Conservation (phyloP, 305 asterid genomes). For the Fraxinus velutina region DNA sequence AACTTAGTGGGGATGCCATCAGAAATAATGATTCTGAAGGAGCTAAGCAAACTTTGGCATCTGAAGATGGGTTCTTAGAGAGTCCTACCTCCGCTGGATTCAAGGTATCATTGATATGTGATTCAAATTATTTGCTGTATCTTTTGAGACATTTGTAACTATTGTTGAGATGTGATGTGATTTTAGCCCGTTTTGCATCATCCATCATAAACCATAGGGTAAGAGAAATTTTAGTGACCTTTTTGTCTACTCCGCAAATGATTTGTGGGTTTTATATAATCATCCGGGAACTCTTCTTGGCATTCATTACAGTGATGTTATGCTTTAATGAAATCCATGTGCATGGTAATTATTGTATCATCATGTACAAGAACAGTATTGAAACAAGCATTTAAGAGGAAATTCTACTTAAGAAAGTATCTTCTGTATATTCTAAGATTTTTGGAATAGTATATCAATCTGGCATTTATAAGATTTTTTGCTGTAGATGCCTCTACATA, state of each 20-base stretch:
- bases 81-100: slow-evolving; percentile 85
- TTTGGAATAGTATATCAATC: not conserved
- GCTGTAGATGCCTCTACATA: not conserved
- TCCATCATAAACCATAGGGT: not conserved
- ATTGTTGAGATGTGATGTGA: not conserved
- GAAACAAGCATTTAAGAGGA: not conserved
- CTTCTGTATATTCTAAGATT: not conserved
- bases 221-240: not conserved
- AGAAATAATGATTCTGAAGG: slow-evolving; percentile 95
- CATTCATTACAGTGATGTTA: not conserved
- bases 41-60: slow-evolving; percentile 84
- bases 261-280: not conserved
- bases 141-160: not conserved
- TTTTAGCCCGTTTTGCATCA: not conserved
- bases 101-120: slow-evolving; percentile 54
- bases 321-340: not conserved
- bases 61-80: slow-evolving; percentile 97
- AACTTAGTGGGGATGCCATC: slow-evolving; percentile 83
- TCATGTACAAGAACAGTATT: not conserved
- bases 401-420: not conserved
- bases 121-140: slow-evolving; percentile 12
- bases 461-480: not conserved
- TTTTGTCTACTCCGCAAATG: not conserved
- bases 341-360: not conserved
- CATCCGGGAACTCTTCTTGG: not conserved